Evolutionary conservation across 495 filamentous ascomycete genomes (phyloP).

Genomic region (Xylaria telfairii): DNA sequence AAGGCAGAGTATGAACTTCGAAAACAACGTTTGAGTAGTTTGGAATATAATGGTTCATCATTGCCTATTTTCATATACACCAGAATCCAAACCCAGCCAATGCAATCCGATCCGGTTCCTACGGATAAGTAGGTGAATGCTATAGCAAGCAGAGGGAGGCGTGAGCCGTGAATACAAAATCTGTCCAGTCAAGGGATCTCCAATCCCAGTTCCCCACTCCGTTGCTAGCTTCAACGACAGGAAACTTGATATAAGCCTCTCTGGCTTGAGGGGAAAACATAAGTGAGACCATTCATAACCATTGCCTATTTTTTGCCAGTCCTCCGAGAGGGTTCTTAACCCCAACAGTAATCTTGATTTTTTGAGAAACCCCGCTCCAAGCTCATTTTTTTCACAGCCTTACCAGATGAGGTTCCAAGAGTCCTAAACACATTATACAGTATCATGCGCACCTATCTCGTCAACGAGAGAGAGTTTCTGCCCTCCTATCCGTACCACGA

Average conservation of each 20-base stretch:
- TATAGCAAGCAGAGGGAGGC: conserved; percentile 19
- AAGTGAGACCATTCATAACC: conserved; percentile 11
- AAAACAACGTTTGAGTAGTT: background rate
- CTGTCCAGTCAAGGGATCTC: conserved; percentile 21
- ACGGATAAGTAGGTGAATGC: background rate
- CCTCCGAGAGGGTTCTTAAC: background rate
- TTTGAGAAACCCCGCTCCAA: conserved; percentile 5
- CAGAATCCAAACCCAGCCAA: conserved; percentile 15
- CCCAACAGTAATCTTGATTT: conserved; percentile 18
- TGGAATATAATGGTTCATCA: conserved; percentile 5
- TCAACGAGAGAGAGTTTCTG: background rate
- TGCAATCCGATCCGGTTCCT: conserved; percentile 4
- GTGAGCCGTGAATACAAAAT: conserved; percentile 27
- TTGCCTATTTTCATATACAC: conserved; percentile 19
- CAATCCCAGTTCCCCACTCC: conserved; percentile 11
- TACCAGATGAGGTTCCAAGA: background rate
- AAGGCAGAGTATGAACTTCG: background rate
- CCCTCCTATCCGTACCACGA: background rate
- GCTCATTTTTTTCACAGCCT: conserved; percentile 6
- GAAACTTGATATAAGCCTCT: conserved; percentile 4
- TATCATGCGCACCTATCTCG: conserved; percentile 5
- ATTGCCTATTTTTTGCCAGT: background rate
- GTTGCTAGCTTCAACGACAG: conserved; percentile 5
- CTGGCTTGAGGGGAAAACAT: background rate
- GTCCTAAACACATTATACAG: conserved; percentile 15